Evolutionary conservation across 2,329 filamentous ascomycete species (phyloP), one percentile per base, ranked within the genome.

Genomic region (Grosmannia huntii): DNA sequence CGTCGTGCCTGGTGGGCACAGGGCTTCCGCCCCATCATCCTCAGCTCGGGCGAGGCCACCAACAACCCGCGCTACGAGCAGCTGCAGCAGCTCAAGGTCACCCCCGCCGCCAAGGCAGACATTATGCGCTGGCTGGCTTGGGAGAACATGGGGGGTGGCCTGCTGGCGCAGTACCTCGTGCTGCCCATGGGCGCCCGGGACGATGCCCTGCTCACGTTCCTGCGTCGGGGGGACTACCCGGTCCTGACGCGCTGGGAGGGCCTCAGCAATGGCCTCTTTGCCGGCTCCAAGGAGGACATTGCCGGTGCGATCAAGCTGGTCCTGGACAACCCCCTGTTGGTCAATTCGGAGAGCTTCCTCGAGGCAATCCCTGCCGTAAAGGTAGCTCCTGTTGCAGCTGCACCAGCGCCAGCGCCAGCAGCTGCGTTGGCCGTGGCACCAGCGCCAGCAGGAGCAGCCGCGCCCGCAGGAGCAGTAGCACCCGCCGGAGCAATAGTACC

Each of bases 1-100:
- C 82, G 91, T 60, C 82, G 90, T 52, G 91, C 92, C 3, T 97
- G 92, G 90, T 97, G 90, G 89, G 90, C 91, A 0, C 84, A 95
- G 66, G 94, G 92, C 12, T 96, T 97, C 73, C 84, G 79, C 62
- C 92, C 94, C 0, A 78, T 94, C 9, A 87, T 97, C 48, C 72
- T 97, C 58, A 85, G 87, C 55, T 80, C 83, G 19, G 83, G 81
- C 1, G 92, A 97, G 68, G 90, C 91, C 21, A 87, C 85, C 76
- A 84, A 84, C 66, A 94, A 96, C 67, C 88, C 88, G 1, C 72
- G 88, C 23, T 96, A 92, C 68, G 77, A 84, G 63, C 76, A 84
- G 57, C 73, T 95, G 57, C 85, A 90, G 69, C 70, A 70, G 25
- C 70, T 82, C 59, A 73, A 82, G n/a, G 66, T 90, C 33, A 77